Base-by-base conservation (phyloP, 345 rosid species). In the Gossypium arboreum region DNA sequence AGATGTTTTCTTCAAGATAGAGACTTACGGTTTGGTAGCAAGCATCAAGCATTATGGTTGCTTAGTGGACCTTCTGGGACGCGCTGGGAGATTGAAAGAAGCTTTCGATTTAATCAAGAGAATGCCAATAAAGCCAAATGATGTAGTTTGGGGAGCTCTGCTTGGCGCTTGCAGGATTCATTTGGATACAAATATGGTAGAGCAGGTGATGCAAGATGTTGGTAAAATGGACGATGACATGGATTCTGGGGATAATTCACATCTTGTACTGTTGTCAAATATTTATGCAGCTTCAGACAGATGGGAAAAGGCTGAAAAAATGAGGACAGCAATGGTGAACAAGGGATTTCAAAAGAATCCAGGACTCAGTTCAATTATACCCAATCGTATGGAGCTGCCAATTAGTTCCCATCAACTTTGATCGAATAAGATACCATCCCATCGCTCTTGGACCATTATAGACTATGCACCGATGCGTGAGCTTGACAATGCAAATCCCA, bases 121-220 rank as follows among this genome's bases (percentile, higher is more conserved):
- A 58, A 89, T 92, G 97, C 91, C 89, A 8, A 51, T 86, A 81
- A 85, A 80, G 80, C 94, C 96, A 20, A 90, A 88, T 70, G 87
- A 86, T 77, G 83, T 86, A 7, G 86, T 90, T 43, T 87, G 89
- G 89, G 97, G 91, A 24, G 86, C 86, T 57, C 79, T 91, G 74
- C 89, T 93, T 72, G 94, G 91, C 62, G 94, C 93, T 50, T 91
- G 97, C 71, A 82, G 85, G 54, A 71, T 90, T 80, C 91, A 93
- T 79, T 55, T 47, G 48, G 85, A 88, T 77, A 74, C 68, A 34
- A 81, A 84, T 17, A 80, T 85, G 85, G 86, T 76, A 17, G 90
- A 88, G 75, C 47, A 77, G 71, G 86, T 89, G 67, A 60, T 85
- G 69, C 59, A 86, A 75, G 86, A 85, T 17, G 68, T 85, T 29